Base-by-base conservation (phyloP, 345 rosid species). In the Noccaea bulbosa region DNA sequence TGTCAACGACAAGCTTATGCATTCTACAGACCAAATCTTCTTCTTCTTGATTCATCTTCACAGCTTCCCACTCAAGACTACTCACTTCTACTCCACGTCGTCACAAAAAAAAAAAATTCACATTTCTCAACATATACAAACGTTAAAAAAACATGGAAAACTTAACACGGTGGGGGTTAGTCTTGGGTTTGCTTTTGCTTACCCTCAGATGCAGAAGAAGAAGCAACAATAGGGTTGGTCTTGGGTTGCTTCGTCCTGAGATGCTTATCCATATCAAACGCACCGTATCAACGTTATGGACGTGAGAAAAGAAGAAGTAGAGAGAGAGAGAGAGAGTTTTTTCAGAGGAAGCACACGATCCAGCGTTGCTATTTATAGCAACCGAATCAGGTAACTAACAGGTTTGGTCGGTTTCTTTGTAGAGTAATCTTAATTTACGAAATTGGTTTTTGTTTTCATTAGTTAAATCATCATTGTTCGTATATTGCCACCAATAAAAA, bases 21-120 rank as follows among this genome's bases (percentile, higher is more conserved):
- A 88, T 88, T 68, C 93, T 73, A 78, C 50, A 58, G 67, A 86
- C 76, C 78, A 88, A 86, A 78, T 86, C 93, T 59, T 84, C 83
- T 65, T 88, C 90, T 63, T 84, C 85, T 60, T 71, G 81, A 45
- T 76, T 79, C 87, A 86, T 76, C 39, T 70, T 57, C 43, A 88
- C 77, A 63, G 65, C 64, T 67, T 81, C 81, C 90, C 87, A 83
- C 43, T 80, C 83, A 35, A 77, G 65, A 59, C 90, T 88, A 60
- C 85, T 78, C 59, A 83, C 90, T 78, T 88, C 90, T 86, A 74
- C 69, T 54, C 7, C 69, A 53, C 17, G 30, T 34, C 17, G 40
- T 43, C 33, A 50, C n/a, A n/a, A 4, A 38, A 38, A 0, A 4
- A 38, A 38, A 0, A 44, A 7, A 37, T 10, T 33, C 15, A 67